Conservation (phyloP, 441 rosid species). For the Erodium moschatum region DNA sequence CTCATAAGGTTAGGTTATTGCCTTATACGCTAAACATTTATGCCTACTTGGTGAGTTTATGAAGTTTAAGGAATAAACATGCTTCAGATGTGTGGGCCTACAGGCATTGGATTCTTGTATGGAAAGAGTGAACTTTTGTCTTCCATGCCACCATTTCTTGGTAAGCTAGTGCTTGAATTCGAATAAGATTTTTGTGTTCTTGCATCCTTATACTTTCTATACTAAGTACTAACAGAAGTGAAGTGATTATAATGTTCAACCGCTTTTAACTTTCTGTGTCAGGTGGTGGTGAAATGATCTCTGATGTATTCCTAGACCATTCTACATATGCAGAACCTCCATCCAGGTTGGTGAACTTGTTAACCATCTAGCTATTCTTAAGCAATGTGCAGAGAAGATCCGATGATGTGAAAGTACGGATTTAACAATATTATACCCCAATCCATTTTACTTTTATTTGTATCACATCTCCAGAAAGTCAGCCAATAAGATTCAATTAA, state of each 20-base stretch:
- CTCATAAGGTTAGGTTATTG: constrained; percentile 76
- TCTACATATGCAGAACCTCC: constrained; percentile 95
- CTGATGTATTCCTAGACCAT: constrained; percentile 87
- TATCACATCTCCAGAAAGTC: too few relatives aligned
- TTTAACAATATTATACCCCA: too few relatives aligned
- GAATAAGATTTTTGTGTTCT: constrained; percentile 11
- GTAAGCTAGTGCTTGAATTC: constrained; percentile 30
- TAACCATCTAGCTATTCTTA: constrained; percentile 4
- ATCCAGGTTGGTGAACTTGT: constrained; percentile 49
- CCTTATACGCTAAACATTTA: constrained; percentile 20
- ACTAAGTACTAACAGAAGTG: not conserved
- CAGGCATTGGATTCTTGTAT: constrained; percentile 94
- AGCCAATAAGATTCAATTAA: too few relatives aligned
- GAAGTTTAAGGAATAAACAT: constrained; percentile 58
- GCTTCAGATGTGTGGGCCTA: constrained; percentile 99
- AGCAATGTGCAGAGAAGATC: not conserved
- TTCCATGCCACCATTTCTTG: constrained; percentile 93
- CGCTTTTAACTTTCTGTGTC: constrained; percentile 10
- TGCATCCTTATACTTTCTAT: constrained; percentile 9
- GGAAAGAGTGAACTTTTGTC: constrained; percentile 66
- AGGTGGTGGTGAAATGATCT: constrained; percentile 98
- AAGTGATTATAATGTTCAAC: not conserved
- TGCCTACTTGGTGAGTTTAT: constrained; percentile 24
- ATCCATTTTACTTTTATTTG: too few relatives aligned
- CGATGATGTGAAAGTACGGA: too few relatives aligned